A percentile compares a stretch with the other conserved stretches of the same genome.
phyloP scores from a whole-genome alignment of 73 alveolate species.

The Stentor roeselii region DNA sequence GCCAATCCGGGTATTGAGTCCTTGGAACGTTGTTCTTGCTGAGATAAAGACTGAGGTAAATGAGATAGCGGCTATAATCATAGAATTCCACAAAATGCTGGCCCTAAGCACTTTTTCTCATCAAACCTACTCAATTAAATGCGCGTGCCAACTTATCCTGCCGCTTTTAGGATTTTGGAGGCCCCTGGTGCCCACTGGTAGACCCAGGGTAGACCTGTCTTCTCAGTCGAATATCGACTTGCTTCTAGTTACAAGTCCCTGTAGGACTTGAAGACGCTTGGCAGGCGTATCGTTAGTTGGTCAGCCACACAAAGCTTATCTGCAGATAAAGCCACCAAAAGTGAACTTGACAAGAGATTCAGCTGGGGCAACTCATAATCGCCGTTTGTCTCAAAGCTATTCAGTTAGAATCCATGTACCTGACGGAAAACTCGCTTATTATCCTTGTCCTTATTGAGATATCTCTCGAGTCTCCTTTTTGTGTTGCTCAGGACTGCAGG shows the following conservation, averaged over 20 bases:
- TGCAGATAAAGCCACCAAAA: constrained; percentile 76
- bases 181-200: no score
- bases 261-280: constrained; percentile 72
- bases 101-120: constrained; percentile 75
- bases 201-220: no score
- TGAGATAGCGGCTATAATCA: constrained; percentile 34
- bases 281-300: constrained; percentile 74
- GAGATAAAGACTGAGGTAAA: background rate
- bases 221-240: constrained; percentile 76
- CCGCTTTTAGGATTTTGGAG: no score
- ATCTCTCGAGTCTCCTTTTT: constrained; percentile 62
- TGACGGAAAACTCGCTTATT: constrained; percentile 70
- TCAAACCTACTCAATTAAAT: constrained; percentile 64
- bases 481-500: constrained; percentile 62
- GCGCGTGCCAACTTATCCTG: constrained; percentile 60
- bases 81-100: constrained; percentile 79
- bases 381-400: constrained; percentile 73
- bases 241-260: constrained; percentile 75
- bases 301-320: constrained; percentile 43
- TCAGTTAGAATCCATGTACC: constrained; percentile 77
- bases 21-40: no score
- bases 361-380: constrained; percentile 94
- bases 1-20: no score
- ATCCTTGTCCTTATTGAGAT: constrained; percentile 80
- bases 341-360: constrained; percentile 94